phyloP scores from a whole-genome alignment of 345 rosid species.

The Firmiana major region DNA sequence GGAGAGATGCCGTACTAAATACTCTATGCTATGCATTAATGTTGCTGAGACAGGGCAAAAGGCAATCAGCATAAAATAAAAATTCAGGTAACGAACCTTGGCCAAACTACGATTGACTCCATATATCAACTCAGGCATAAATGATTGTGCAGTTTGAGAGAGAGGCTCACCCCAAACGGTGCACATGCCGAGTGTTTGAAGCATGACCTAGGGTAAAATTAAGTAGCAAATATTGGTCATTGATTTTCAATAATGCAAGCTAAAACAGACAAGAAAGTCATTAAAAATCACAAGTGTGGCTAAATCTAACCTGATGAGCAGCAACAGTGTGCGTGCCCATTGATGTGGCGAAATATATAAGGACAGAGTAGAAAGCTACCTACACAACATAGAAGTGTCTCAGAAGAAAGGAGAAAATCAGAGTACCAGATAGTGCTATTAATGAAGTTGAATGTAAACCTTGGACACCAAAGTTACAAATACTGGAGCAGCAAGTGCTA shows the following conservation, averaged over 20 bases:
- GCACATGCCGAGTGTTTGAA: constrained; percentile 65
- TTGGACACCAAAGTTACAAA: constrained; percentile 56
- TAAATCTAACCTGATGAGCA: constrained; percentile 77
- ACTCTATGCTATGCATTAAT: neutral
- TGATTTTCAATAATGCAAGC: neutral
- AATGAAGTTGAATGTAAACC: constrained; percentile 32
- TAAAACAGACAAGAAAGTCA: constrained; percentile 12
- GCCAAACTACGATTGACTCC: constrained; percentile 58
- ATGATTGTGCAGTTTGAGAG: constrained; percentile 93
- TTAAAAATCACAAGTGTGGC: neutral
- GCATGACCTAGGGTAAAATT: constrained; percentile 48
- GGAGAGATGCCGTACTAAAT: neutral
- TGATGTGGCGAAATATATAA: constrained; percentile 75
- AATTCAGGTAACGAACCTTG: constrained; percentile 42
- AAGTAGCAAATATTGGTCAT: neutral
- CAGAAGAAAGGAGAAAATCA: constrained; percentile 10
- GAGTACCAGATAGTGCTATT: constrained; percentile 9
- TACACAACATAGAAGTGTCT: constrained; percentile 31
- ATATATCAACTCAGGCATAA: constrained; percentile 80
- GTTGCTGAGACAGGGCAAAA: neutral
- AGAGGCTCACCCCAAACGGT: constrained; percentile 84
- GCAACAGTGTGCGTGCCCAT: constrained; percentile 77
- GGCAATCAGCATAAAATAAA: neutral
- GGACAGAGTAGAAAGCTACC: constrained; percentile 76
- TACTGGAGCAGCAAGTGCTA: constrained; percentile 71